Evolutionary conservation across 768 basidiomycete genomes (phyloP), one percentile per base, ranked within the genome.

Genomic region (Mycena amicta): DNA sequence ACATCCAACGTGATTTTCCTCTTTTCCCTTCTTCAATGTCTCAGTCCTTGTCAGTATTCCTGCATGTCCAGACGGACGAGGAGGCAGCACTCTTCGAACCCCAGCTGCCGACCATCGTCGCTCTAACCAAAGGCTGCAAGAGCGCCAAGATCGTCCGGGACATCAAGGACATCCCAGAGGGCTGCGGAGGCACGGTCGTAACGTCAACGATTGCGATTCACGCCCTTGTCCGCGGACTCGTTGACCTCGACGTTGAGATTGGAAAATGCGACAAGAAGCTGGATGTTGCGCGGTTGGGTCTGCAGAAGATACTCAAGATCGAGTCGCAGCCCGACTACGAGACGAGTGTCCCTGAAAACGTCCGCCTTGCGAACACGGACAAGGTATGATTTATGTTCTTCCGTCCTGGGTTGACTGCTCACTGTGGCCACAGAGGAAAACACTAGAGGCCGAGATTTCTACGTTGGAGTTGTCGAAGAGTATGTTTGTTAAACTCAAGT

Each of bases 251-350:
- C 46, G 85, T 83, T 2, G 96, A 98, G 74, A 90, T 97, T 45
- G 77, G 83, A 39, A 98, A 95, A 73, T 87, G 89, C 60, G 86
- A 93, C 68, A 98, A 97, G 84, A 97, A 95, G 74, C 81, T 92
- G 2, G 84, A 88, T 37, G 75, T 94, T 11, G 87, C 85, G 2
- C 77, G 80, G 52, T 61, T 90, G 51, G 88, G 84, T 63, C 75
- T 90, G 41, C 84, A 88, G 53, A 98, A 97, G 78, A 75, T 96
- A 33, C 64, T 75, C 58, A 95, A 94, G 72, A 70, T 86, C 18
- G 83, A 88, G 60, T 77, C 82, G 2, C 87, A 90, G 62, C 75
- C 87, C 1, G 89, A 92, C 66, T 97, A 98, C 70, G 83, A 83
- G 66, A 80, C 80, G 27, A 90, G 89, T 50, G 88, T 96, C 5